Evolutionary conservation across 139 green algal genomes (phyloP).

Genomic region (Closterium sp.): DNA sequence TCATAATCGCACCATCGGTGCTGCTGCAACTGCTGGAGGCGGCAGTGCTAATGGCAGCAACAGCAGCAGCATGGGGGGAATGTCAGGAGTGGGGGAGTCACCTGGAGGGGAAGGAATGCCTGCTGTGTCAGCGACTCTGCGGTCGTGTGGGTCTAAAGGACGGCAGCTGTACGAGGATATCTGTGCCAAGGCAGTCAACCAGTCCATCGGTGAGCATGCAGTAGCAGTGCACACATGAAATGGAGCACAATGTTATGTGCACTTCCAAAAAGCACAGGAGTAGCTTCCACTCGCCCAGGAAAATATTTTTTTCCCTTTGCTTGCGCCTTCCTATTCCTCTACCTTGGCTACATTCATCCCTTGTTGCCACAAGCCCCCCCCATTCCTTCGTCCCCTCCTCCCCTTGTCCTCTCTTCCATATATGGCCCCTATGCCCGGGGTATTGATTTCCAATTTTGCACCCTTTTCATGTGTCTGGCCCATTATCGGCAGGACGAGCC

Average conservation of each 20-base stretch:
- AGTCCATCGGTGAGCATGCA: slow-evolving; percentile 74
- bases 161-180: slow-evolving; percentile 83
- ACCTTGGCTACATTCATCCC: too few species aligned
- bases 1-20: background rate
- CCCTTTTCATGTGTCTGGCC: background rate
- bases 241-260: too few species aligned
- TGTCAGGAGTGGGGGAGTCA: background rate
- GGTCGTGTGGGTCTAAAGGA: slow-evolving; percentile 26
- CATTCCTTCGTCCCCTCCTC: too few species aligned
- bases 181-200: slow-evolving; percentile 92
- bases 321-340: too few species aligned
- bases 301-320: too few species aligned
- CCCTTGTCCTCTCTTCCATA: too few species aligned
- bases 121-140: background rate
- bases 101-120: background rate
- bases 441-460: too few species aligned
- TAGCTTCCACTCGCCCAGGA: too few species aligned
- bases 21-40: background rate
- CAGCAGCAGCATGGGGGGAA: background rate
- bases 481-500: slow-evolving; percentile 61
- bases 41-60: background rate
- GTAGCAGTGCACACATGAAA: background rate
- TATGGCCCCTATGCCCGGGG: too few species aligned
- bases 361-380: too few species aligned
- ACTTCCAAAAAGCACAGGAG: too few species aligned